phyloP scores from a whole-genome alignment of 2,329 filamentous ascomycete genomes.

The Hypoxylon sp. region DNA sequence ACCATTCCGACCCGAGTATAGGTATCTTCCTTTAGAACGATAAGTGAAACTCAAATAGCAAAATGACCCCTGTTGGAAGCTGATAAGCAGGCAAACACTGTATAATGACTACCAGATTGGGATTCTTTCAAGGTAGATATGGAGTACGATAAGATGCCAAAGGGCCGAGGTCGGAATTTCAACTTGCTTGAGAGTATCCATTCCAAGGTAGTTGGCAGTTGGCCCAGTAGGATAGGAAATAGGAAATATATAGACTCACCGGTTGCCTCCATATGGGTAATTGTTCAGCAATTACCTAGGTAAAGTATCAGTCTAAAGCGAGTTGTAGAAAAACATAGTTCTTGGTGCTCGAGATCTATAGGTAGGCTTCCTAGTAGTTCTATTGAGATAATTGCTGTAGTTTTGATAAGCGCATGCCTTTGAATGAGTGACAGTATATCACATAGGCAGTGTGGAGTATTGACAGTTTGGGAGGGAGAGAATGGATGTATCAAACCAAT shows the following conservation, averaged over 20 bases:
- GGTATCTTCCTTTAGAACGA: background rate
- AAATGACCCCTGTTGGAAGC: background rate
- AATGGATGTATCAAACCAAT: background rate
- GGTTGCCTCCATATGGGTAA: background rate
- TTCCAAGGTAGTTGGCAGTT: background rate
- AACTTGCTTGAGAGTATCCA: background rate
- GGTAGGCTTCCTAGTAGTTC: background rate
- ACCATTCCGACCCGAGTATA: background rate
- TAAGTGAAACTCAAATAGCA: background rate
- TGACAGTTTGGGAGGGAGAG: background rate
- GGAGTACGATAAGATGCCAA: background rate
- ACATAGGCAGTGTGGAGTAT: background rate
- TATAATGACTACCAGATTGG: background rate
- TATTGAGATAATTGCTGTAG: background rate
- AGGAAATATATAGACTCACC: background rate
- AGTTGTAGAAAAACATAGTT: background rate
- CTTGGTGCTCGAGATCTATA: background rate
- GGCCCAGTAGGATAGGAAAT: too few relatives aligned
- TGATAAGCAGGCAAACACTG: background rate
- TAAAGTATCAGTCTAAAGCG: background rate
- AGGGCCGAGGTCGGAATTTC: background rate
- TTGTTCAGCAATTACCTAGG: background rate
- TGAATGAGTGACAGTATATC: too few relatives aligned
- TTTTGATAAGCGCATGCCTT: background rate
- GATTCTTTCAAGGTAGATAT: background rate